Evolutionary conservation across 2,329 filamentous ascomycete genomes (phyloP), one percentile per base, ranked within the genome.

Genomic region (Pseudocercospora ulei): DNA sequence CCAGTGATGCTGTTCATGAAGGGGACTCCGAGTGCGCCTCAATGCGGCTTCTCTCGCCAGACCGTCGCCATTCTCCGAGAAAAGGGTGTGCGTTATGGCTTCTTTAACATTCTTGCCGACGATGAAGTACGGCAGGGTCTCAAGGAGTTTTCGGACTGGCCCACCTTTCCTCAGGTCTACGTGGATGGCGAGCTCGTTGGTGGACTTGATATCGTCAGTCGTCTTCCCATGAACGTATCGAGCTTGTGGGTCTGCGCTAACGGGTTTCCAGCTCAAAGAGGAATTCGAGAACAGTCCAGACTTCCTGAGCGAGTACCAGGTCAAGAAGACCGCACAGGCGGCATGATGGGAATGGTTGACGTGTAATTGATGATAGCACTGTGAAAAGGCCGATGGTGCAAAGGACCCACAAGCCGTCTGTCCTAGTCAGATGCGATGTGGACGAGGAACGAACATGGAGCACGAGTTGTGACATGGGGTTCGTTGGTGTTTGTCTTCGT

Each of bases 1-100:
- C 85, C 87, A 0, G 87, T 98, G 19, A 98, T 98, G 90, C 70
- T 98, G 17, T 98, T 98, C 65, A 94, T 94, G 85, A 94, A 94
- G 68, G 87, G 86, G n/a, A 92, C 84, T 2, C 86, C 86, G 0
- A 83, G 78, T 49, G 73, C 76, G 19, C 86, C 86, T 1, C 82
- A 93, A 63, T 94, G 87, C 57, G 86, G 90, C 2, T 98, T 98
- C 65, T 93, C 84, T 51, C 71, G 88, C 51, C 86, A 95, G 66
- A 68, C 94, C 28, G 90, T 98, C 27, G 78, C 70, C 16, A 75
- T 98, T 30, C 66, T 98, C 54, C 75, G 90, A 36, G 88, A 96
- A 65, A 80, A 85, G 58, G 81, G 81, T 34, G 82, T 98, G 44
- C 85, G 93, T 61, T 98, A 96, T 62, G 90, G 90, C 12, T 98